Conservation (phyloP, 2,329 filamentous ascomycete genomes). For the Scolecobasidium constrictum region DNA sequence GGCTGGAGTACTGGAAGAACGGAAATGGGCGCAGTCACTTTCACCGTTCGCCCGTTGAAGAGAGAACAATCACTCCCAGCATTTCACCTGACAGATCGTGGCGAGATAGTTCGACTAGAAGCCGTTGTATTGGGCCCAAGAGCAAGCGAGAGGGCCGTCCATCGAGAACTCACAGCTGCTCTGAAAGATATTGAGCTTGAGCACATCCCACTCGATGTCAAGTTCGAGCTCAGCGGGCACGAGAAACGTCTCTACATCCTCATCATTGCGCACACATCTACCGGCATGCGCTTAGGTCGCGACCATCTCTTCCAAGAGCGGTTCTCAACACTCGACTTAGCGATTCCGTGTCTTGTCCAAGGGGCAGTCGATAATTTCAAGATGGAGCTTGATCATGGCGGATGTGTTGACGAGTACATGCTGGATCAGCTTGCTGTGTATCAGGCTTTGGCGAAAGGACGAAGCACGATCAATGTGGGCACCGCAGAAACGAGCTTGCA, state of each 20-base stretch:
- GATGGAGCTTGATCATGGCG: slow-evolving; percentile 33
- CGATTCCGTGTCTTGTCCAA: slow-evolving; percentile 27
- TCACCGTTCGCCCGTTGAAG: slow-evolving; percentile 34
- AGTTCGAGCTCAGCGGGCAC: slow-evolving; percentile 32
- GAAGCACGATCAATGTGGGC: slow-evolving; percentile 23
- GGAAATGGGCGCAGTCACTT: slow-evolving; percentile 38
- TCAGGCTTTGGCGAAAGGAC: slow-evolving; percentile 41
- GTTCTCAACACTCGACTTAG: slow-evolving; percentile 10
- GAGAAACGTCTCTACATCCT: slow-evolving; percentile 41
- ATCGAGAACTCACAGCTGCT: slow-evolving; percentile 12
- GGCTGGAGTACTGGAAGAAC: slow-evolving; percentile 42
- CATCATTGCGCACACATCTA: slow-evolving; percentile 40
- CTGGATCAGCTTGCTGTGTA: slow-evolving; percentile 50
- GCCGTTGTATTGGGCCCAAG: slow-evolving; percentile 29
- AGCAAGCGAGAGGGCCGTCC: slow-evolving; percentile 19
- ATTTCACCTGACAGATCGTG: slow-evolving; percentile 24
- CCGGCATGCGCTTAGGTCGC: slow-evolving; percentile 37
- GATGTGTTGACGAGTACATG: slow-evolving; percentile 44
- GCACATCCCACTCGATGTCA: slow-evolving; percentile 11
- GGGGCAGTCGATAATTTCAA: slow-evolving; percentile 34
- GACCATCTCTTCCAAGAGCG: slow-evolving; percentile 39
- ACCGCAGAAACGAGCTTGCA: slow-evolving; percentile 29
- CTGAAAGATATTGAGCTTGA: slow-evolving; percentile 4
- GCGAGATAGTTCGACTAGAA: slow-evolving; percentile 18
- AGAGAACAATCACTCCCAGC: slow-evolving; percentile 17